Conservation (phyloP, 2,329 filamentous ascomycete genomes). For the Rutstroemia sydowiana region DNA sequence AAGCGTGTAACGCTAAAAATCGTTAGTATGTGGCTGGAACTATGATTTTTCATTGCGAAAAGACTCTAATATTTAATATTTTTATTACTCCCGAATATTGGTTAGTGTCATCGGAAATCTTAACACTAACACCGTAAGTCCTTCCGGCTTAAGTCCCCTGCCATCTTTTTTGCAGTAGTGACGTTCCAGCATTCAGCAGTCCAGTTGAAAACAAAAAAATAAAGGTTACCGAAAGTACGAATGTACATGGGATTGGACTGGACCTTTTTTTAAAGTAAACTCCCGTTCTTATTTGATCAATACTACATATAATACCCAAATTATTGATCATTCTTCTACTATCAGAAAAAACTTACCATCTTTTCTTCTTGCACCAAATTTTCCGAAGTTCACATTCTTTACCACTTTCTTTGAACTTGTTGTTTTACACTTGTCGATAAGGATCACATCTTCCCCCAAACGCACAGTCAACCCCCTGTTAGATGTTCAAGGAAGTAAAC, state of each 20-base stretch:
- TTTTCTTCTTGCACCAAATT: background rate
- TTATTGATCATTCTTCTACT: slow-evolving; percentile 8
- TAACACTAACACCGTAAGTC: background rate
- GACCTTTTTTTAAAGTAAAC: too few species aligned
- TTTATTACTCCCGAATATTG: background rate
- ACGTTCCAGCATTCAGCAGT: background rate
- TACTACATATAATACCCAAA: background rate
- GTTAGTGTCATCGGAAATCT: background rate
- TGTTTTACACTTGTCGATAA: background rate
- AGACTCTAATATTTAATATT: too few species aligned
- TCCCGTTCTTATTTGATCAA: background rate
- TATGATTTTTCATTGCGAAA: too few species aligned
- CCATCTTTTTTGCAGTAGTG: background rate
- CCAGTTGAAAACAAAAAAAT: too few species aligned
- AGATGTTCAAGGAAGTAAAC: background rate
- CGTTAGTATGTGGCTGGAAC: too few species aligned
- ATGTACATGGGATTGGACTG: too few species aligned
- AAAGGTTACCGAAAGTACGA: too few species aligned
- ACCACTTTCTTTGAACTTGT: background rate
- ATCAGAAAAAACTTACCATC: background rate
- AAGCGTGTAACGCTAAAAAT: too few species aligned
- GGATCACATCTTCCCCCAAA: background rate
- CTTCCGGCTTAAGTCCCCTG: background rate
- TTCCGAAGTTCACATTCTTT: slow-evolving; percentile 8
- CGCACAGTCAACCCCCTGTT: background rate